Evolutionary conservation across 2,329 filamentous ascomycete species (phyloP), one percentile per base, ranked within the genome.

Genomic region (Microdochium bolleyi): DNA sequence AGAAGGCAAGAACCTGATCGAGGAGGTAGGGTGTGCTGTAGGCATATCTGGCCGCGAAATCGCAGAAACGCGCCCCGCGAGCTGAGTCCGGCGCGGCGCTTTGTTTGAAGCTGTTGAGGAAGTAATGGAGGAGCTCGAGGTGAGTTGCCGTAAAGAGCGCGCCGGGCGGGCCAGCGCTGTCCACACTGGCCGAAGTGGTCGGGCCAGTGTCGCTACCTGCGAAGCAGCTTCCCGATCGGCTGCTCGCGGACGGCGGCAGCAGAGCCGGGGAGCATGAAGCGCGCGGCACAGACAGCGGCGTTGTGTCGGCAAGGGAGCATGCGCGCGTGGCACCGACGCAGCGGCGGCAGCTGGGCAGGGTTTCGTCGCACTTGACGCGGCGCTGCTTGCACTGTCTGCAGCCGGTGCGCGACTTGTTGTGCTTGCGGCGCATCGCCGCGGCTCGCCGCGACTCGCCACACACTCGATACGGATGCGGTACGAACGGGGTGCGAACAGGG

Each of bases 341-440:
- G 48, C 19, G 19, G 4, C 9, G 25, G 48, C 48, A 49, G 19
- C 19, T 19, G 4, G 48, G 48, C 30, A 19, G 48, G 25, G 25
- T 25, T 24, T 49, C 48, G 48, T 49, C 48, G 48, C 48, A 49
- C 30, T 49, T 49, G 25, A 32, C 25, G 14, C 24, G 24, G n/a
- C 48, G 48, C 25, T 30, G 25, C 48, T 49, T 49, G 19, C 48
- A 49, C 19, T 49, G 24, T 11, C n/a, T 30, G 30, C 48, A 49
- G 11, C 48, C 48, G 24, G 22, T 27, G 16, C 19, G 48, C 48
- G 7, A 24, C 48, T 49, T 49, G 22, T 49, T 49, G 48, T 49
- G 48, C 14, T n/a, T n/a, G 25, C 48, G 16, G 16, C 37, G 37
- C 37, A 44, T 44, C 16, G 14, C 37, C 16, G 37, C 37, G 27